Evolutionary conservation across 1,284 basidiomycete genomes (phyloP).

Genomic region (Gymnopus androsaceus): DNA sequence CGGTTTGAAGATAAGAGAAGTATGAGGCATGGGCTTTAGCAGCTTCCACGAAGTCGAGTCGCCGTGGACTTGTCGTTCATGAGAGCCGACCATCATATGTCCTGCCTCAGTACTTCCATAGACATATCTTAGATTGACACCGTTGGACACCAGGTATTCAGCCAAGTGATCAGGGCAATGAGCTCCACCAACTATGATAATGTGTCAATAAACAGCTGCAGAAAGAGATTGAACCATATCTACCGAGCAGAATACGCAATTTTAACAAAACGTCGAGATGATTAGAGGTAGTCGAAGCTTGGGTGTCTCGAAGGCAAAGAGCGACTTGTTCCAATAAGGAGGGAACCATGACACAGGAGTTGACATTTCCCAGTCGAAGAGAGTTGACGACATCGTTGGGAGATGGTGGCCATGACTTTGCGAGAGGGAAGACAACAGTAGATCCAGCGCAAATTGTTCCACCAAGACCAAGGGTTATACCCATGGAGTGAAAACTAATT

Average conservation of each 20-base stretch:
- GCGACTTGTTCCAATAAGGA: constrained; percentile 17
- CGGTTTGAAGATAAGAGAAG: constrained; percentile 19
- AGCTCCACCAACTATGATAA: constrained; percentile 17
- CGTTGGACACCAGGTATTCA: constrained; percentile 9
- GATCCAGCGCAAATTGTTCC: constrained; percentile 18
- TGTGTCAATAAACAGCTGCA: neutral
- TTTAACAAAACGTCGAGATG: constrained; percentile 2
- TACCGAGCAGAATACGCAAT: constrained; percentile 16
- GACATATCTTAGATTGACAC: constrained; percentile 19
- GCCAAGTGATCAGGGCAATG: constrained; percentile 20
- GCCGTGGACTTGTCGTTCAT: constrained; percentile 7
- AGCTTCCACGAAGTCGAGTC: constrained; percentile 17
- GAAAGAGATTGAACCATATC: neutral
- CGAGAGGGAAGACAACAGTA: constrained; percentile 19
- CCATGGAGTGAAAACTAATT: constrained; percentile 21
- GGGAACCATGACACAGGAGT: constrained; percentile 19
- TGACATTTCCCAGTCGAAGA: constrained; percentile 8
- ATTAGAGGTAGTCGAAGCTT: neutral
- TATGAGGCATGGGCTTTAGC: constrained; percentile 19
- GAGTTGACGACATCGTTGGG: constrained; percentile 17
- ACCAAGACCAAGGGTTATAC: constrained; percentile 18
- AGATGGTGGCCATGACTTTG: constrained; percentile 19
- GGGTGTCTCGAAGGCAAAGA: constrained; percentile 6
- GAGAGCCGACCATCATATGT: constrained; percentile 19
- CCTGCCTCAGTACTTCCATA: constrained; percentile 20